These are phyloP conservation scores for Erythrophleum fordii DNA, from an alignment of 306 rosid species.

Conservation along the genomic window DNA sequence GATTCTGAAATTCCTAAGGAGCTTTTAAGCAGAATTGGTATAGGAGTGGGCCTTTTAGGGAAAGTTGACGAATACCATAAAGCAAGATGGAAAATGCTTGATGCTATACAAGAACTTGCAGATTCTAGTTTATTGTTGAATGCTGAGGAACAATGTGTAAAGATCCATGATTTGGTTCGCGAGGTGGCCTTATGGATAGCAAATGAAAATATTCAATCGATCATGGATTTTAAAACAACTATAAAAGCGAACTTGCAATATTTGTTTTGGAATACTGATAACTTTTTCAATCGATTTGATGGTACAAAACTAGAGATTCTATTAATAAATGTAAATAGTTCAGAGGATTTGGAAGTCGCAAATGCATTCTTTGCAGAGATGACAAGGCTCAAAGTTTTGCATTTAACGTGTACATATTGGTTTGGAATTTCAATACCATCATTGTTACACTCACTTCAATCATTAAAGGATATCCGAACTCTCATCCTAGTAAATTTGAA, in stretches of 20 bases:
- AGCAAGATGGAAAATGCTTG: slow-evolving; percentile 7
- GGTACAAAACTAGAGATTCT: no score
- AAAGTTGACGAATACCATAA: neutral
- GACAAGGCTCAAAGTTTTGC: slow-evolving; percentile 17
- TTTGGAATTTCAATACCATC: no score
- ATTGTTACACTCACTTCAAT: neutral
- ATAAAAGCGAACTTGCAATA: neutral
- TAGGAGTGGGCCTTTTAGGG: slow-evolving; percentile 8
- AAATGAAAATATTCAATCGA: neutral
- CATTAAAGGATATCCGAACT: no score
- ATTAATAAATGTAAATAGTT: neutral
- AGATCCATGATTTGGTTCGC: no score
- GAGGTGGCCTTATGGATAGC: no score
- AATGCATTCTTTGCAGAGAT: slow-evolving; percentile 3
- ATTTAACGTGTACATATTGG: neutral
- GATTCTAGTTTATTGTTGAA: slow-evolving; percentile 24
- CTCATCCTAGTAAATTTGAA: rapidly evolving
- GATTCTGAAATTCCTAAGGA: slow-evolving; percentile 18
- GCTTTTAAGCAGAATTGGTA: neutral
- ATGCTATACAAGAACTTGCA: neutral
- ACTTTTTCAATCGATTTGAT: no score
- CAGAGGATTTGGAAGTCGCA: neutral
- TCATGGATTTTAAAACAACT: neutral
- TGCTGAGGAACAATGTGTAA: no score
- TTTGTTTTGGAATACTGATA: neutral